A percentile compares a stretch with the other conserved stretches of the same genome.
Evolutionary conservation across 768 basidiomycete genomes (phyloP).

Genomic region (Serendipita sp.): DNA sequence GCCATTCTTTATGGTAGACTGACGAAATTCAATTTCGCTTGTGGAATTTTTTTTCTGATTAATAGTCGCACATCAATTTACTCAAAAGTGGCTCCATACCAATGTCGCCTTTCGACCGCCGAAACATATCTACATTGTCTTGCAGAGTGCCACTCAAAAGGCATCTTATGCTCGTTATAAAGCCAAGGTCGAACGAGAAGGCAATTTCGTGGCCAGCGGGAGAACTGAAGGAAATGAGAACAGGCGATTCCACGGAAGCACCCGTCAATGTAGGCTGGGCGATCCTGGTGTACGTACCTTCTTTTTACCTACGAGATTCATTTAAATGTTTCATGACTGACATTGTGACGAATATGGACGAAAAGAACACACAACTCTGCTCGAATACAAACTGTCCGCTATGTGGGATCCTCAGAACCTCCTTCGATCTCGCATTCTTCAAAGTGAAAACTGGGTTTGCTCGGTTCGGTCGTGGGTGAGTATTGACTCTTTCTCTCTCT

Average conservation of each 20-base stretch:
- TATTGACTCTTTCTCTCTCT: background rate
- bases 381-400: slow-evolving; percentile 41
- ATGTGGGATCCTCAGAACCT: slow-evolving; percentile 46
- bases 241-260: background rate
- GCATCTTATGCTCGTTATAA: background rate
- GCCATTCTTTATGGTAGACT: background rate
- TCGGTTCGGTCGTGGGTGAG: slow-evolving; percentile 24
- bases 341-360: background rate
- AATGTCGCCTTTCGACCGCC: background rate
- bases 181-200: background rate
- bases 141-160: background rate
- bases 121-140: background rate
- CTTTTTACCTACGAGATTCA: background rate
- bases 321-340: background rate
- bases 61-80: background rate
- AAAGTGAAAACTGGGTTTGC: slow-evolving; percentile 56
- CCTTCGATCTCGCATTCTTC: slow-evolving; percentile 33
- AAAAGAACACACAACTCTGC: slow-evolving; percentile 29
- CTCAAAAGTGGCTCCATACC: background rate
- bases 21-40: too few relatives aligned
- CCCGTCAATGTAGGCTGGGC: background rate
- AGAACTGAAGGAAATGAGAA: background rate
- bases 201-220: background rate
- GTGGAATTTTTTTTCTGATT: too few relatives aligned
- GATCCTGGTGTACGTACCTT: background rate